Evolutionary conservation across 768 basidiomycete species (phyloP).

Genomic region (Amanita inopinata): DNA sequence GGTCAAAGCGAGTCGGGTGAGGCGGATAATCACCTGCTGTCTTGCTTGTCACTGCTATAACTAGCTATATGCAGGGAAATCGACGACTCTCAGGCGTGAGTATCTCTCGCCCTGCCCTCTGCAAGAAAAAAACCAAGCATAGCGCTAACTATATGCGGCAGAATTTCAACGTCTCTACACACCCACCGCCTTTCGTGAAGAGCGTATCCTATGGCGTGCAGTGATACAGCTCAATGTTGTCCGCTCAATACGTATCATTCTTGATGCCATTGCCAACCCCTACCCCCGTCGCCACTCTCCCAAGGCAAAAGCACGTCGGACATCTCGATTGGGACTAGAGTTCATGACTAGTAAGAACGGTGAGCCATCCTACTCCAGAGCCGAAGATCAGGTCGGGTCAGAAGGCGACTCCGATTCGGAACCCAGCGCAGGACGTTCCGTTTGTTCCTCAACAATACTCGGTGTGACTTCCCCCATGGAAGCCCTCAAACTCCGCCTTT

Average conservation of each 20-base stretch:
- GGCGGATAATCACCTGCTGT: conserved; percentile 2
- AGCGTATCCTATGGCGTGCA: conserved; percentile 73
- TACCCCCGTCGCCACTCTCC: conserved; percentile 28
- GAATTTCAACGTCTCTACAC: conserved; percentile 73
- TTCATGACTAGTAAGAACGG: conserved; percentile 1
- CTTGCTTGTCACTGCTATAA: conserved; percentile 6
- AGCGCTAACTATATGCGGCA: conserved; percentile 19
- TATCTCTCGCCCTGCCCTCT: conserved; percentile 14
- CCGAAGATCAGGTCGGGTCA: conserved; percentile 12
- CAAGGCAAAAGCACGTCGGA: conserved; percentile 21
- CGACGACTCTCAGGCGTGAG: conserved; percentile 73
- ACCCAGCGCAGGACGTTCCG: conserved; percentile 9
- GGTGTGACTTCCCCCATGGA: conserved; percentile 31
- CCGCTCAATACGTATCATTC: conserved; percentile 64
- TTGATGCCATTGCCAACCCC: conserved; percentile 38
- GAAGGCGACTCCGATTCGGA: conserved; percentile 17
- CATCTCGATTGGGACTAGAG: conserved; percentile 7
- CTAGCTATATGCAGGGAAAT: conserved; percentile 45
- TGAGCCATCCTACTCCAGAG: background rate
- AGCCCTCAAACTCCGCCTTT: conserved; percentile 49
- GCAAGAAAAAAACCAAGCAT: background rate
- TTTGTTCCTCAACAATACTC: conserved; percentile 17
- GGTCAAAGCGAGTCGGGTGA: conserved; percentile 78
- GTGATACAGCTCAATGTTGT: conserved; percentile 80
- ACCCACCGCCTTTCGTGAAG: conserved; percentile 64